A percentile compares a stretch with the other conserved stretches of the same genome.
phyloP scores from a whole-genome alignment of 1,284 basidiomycete genomes.

The Apiotrichum veenhuisii region DNA sequence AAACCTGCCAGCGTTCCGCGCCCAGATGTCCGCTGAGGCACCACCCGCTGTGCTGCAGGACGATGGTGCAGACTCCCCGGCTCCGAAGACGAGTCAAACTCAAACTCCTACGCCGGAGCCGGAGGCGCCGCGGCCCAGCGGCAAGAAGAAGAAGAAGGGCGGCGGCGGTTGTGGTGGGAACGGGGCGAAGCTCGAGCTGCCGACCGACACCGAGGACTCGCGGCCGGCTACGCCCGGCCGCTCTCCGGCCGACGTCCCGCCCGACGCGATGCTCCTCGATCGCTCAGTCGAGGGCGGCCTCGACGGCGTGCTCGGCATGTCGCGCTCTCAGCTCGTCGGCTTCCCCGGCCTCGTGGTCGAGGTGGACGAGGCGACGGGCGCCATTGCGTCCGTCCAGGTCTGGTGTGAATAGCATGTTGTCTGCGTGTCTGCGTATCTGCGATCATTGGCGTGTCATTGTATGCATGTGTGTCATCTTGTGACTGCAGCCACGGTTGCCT shows the following conservation, averaged over 20 bases:
- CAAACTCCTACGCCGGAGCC: not conserved
- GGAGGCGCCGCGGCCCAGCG: not conserved
- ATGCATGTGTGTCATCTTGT: not conserved
- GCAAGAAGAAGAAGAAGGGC: slow-evolving; percentile 5
- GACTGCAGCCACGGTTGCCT: too few relatives aligned
- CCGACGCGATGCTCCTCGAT: slow-evolving; percentile 72
- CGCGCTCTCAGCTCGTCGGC: slow-evolving; percentile 57
- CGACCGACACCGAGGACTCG: not conserved
- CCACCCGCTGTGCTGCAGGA: not conserved
- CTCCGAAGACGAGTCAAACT: not conserved
- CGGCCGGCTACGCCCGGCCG: not conserved
- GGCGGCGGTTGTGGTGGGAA: not conserved
- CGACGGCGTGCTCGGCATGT: slow-evolving; percentile 32
- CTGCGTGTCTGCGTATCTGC: not conserved
- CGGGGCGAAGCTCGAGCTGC: not conserved
- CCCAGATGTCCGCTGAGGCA: not conserved
- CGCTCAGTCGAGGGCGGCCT: slow-evolving; percentile 70
- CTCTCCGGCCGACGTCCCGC: slow-evolving; percentile 3
- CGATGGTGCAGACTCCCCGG: not conserved
- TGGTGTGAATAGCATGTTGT: slow-evolving; percentile 14
- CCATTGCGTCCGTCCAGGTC: slow-evolving; percentile 40
- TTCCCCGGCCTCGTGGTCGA: slow-evolving; percentile 73
- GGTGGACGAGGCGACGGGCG: slow-evolving; percentile 71
- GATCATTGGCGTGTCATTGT: not conserved
- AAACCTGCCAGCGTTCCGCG: slow-evolving; percentile 24